A percentile compares a stretch with the other conserved stretches of the same genome.
These are phyloP conservation scores for Scedosporium boydii DNA, from an alignment of 2,329 filamentous ascomycete species.

Conservation along the genomic window DNA sequence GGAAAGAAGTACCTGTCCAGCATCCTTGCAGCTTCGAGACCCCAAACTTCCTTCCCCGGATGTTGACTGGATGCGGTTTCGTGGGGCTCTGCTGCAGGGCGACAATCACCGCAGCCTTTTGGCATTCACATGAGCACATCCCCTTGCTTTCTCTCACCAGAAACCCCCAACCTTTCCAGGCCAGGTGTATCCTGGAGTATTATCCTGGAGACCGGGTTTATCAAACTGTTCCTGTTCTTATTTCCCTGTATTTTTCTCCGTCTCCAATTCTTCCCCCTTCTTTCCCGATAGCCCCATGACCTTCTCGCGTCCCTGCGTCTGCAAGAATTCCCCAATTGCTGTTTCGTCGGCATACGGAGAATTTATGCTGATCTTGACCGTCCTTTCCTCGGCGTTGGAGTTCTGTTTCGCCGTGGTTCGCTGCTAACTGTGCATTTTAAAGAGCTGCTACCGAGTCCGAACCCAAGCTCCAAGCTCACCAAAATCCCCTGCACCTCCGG, in stretches of 20 bases:
- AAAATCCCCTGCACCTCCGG: no score
- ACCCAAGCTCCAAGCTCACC: no score
- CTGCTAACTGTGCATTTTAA: no score
- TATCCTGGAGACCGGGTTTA: no score
- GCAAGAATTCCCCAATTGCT: no score
- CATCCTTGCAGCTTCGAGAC: background rate
- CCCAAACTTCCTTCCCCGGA: background rate
- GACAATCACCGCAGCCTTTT: conserved; percentile 2
- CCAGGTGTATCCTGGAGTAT: no score
- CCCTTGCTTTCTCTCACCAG: background rate
- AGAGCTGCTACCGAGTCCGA: background rate
- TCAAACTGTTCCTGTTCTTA: background rate
- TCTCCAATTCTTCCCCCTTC: background rate
- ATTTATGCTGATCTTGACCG: no score
- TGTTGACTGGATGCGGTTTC: background rate
- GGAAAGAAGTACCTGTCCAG: background rate
- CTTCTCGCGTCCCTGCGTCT: background rate
- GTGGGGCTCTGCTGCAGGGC: conserved; percentile 3
- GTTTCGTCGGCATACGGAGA: no score
- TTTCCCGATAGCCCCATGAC: background rate
- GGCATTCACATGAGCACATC: conserved; percentile 2
- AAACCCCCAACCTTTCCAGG: background rate
- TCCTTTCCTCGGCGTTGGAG: no score
- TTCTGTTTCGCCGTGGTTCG: no score
- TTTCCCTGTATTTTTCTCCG: conserved; percentile 2